Percentiles rank a stretch among this genome's conserved stretches.
Evolutionary conservation across 2,329 filamentous ascomycete species (phyloP).

Genomic region (Nigrospora sphaerica): DNA sequence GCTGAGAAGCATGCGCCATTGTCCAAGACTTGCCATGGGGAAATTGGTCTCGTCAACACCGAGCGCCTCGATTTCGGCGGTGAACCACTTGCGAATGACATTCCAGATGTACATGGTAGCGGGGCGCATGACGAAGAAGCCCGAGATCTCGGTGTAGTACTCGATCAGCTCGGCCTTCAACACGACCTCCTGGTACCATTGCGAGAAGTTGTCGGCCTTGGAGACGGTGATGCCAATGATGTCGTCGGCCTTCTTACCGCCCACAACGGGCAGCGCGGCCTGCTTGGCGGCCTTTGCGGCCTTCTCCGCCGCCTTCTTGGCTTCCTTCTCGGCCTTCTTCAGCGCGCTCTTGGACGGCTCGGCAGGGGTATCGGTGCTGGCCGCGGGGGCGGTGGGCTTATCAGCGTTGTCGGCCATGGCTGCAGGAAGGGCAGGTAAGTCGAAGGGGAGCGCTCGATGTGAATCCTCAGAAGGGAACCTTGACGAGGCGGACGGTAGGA

Average conservation of each 20-base stretch:
- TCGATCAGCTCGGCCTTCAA: slow-evolving; percentile 96
- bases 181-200: slow-evolving; percentile 97
- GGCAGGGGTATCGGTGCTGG: not conserved
- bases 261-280: slow-evolving; percentile 41
- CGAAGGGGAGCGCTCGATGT: too few relatives aligned
- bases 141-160: slow-evolving; percentile 83
- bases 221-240: slow-evolving; percentile 83
- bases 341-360: slow-evolving; percentile 54
- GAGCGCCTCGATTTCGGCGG: slow-evolving; percentile 74
- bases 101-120: slow-evolving; percentile 62
- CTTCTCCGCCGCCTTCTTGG: slow-evolving; percentile 53
- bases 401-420: not conserved
- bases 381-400: not conserved
- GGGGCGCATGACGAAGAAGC: slow-evolving; percentile 87
- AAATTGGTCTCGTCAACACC: slow-evolving; percentile 96
- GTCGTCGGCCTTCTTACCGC: slow-evolving; percentile 39
- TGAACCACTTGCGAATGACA: slow-evolving; percentile 60
- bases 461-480: too few relatives aligned
- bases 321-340: slow-evolving; percentile 61
- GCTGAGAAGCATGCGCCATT: too few relatives aligned
- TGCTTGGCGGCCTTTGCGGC: slow-evolving; percentile 56
- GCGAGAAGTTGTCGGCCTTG: slow-evolving; percentile 81
- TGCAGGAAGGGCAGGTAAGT: not conserved
- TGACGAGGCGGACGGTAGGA: too few relatives aligned
- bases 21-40: slow-evolving; percentile 48